Base-by-base conservation (phyloP, 2,329 filamentous ascomycete species). In the Beauveria scarabaeidicola region DNA sequence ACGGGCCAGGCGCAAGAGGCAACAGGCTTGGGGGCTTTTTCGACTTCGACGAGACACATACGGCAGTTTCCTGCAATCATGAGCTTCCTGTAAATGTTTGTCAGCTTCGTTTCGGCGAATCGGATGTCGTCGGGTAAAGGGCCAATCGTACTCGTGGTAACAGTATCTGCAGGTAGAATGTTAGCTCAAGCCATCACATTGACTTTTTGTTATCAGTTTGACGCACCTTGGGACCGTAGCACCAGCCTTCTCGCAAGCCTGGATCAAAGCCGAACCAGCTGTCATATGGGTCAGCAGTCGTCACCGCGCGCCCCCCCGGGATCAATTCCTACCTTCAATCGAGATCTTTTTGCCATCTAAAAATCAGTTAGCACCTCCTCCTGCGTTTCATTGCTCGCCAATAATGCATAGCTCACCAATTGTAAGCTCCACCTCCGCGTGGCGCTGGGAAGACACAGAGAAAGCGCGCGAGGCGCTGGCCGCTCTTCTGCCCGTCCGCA, bases 11-110 rank as follows among this genome's bases (percentile, higher is more conserved):
- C 94, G 77, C 94, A 99, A 64, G 94, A 99, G 69, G 94, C 94
- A 60, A 97, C 92, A 62, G 94, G 94, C 79, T 99, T 99, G 61
- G 94, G 94, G 62, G 91, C 90, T 76, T 86, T 86, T 79, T 97
- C 94, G 66, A 99, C 94, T 81, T 99, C 94, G 71, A 99, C 94
- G 71, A 99, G 80, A 78, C 94, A 99, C 94, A 99, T 99, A 80
- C 94, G 91, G 77, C 94, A 99, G 78, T 97, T 99, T 77, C 94
- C 94, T 70, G 94, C 94, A 82, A 99, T 96, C 88, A 96, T 91
- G 68, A 99, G 84, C 79, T 99, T 97, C 74, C 90, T 93, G 70
- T 69, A 50, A 65, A 67, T 67, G 60, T 68, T 72, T 70, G 72
- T 81, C 70, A 81, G 67, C 58, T 61, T 66, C 59, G 59, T 59